A percentile compares a stretch with the other conserved stretches of the same genome.
phyloP scores from a whole-genome alignment of 179 eudicot genomes.

The Drosera spatulata region DNA sequence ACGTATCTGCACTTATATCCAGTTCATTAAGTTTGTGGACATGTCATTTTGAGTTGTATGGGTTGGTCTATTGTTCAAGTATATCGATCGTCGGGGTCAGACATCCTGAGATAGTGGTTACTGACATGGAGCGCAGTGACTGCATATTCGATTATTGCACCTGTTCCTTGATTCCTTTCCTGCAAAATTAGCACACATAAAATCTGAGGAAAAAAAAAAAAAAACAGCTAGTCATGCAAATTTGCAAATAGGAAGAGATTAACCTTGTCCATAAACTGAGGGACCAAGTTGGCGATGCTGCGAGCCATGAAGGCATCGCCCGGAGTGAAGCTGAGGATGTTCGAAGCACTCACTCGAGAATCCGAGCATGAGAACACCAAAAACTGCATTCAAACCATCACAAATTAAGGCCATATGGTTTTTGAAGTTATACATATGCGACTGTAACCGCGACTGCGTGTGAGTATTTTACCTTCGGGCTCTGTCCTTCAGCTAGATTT shows the following conservation, averaged over 20 bases:
- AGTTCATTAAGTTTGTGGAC: no score
- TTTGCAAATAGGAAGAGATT: background rate
- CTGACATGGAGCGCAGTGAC: conserved; percentile 12
- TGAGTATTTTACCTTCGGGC: background rate
- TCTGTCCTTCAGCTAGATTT: background rate
- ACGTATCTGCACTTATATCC: no score
- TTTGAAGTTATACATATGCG: background rate
- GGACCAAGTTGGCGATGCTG: conserved; percentile 25
- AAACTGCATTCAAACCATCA: conserved; percentile 7
- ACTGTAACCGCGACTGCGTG: background rate
- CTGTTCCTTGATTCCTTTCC: conserved; percentile 7
- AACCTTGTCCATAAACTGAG: conserved; percentile 15
- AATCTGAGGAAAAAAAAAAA: no score
- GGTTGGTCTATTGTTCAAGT: no score
- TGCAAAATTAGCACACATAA: conserved; percentile 1
- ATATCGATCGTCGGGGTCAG: no score
- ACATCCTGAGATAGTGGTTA: background rate
- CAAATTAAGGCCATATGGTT: background rate
- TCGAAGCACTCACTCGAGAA: conserved; percentile 22
- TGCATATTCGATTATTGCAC: conserved; percentile 24
- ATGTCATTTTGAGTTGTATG: no score
- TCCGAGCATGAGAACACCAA: conserved; percentile 26
- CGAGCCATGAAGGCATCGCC: conserved; percentile 21
- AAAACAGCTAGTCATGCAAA: no score
- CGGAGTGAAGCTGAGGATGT: conserved; percentile 14